A percentile compares a stretch with the other conserved stretches of the same genome.
Conservation (phyloP, 768 basidiomycete genomes). For the Phlebiopsis gigantea region DNA sequence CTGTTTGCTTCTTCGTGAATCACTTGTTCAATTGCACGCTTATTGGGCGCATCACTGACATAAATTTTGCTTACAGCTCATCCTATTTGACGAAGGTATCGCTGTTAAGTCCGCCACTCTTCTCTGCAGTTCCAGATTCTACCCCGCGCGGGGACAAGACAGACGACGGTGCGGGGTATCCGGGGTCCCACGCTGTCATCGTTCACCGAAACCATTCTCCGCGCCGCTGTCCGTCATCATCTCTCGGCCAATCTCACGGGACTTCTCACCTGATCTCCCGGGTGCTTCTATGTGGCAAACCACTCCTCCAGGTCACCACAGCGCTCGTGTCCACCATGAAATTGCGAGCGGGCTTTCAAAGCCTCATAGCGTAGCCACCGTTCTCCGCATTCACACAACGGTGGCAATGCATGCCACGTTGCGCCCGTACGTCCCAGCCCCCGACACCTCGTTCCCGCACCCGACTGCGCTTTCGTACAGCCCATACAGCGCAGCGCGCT, state of each 20-base stretch:
- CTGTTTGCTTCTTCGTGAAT: too few relatives aligned
- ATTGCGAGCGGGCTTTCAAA: not conserved
- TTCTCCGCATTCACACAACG: not conserved
- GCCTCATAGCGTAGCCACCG: too few relatives aligned
- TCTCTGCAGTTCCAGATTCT: too few relatives aligned
- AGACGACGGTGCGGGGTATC: not conserved
- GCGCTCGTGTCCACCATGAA: not conserved
- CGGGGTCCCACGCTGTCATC: not conserved
- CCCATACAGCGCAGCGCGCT: not conserved
- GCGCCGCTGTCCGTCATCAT: not conserved
- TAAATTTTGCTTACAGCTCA: too few relatives aligned
- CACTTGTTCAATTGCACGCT: too few relatives aligned
- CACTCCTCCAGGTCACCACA: too few relatives aligned
- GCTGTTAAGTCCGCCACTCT: too few relatives aligned
- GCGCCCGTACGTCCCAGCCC: not conserved
- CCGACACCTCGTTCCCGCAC: not conserved
- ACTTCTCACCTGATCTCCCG: too few relatives aligned
- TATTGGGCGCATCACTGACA: too few relatives aligned
- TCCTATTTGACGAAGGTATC: too few relatives aligned
- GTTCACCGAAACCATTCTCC: not conserved
- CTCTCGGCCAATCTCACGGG: not conserved
- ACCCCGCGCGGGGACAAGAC: not conserved
- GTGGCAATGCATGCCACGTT: not conserved
- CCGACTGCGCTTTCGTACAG: not conserved
- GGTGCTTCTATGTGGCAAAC: too few relatives aligned